Conservation (phyloP, 179 eudicot species). For the Monotropa hypopitys region DNA sequence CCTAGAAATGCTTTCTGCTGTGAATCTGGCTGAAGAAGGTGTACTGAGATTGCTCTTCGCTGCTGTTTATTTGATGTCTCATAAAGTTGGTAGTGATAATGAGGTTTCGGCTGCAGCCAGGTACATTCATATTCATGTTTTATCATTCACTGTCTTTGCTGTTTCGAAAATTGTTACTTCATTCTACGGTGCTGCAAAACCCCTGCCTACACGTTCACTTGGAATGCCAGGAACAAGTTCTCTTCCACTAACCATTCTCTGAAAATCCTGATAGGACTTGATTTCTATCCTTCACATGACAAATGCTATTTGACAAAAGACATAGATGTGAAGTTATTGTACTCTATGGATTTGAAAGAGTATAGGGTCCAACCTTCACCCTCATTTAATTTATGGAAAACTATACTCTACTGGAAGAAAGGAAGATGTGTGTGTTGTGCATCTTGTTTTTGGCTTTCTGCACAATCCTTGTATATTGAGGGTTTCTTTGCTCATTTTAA, state of each 20-base stretch:
- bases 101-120: constrained; percentile 74
- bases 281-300: background rate
- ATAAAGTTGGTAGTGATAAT: constrained; percentile 50
- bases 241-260: background rate
- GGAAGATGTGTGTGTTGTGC: background rate
- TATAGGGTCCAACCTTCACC: background rate
- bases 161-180: background rate
- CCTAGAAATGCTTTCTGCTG: constrained; percentile 59
- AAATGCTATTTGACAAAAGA: background rate
- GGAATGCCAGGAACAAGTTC: background rate
- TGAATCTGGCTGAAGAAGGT: constrained; percentile 87
- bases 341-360: background rate
- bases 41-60: constrained; percentile 67
- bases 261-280: background rate
- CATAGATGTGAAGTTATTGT: background rate
- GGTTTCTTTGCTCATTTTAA: background rate
- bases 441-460: background rate
- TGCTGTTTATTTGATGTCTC: constrained; percentile 54
- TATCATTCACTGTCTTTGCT: background rate
- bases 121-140: constrained; percentile 25
- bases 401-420: background rate
- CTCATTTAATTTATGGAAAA: background rate
- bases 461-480: background rate
- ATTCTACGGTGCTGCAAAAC: background rate
- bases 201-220: background rate